Evolutionary conservation across 164 flowering plant genomes (phyloP), one percentile per base, ranked within the genome.

Genomic region (Berberis thunbergii): DNA sequence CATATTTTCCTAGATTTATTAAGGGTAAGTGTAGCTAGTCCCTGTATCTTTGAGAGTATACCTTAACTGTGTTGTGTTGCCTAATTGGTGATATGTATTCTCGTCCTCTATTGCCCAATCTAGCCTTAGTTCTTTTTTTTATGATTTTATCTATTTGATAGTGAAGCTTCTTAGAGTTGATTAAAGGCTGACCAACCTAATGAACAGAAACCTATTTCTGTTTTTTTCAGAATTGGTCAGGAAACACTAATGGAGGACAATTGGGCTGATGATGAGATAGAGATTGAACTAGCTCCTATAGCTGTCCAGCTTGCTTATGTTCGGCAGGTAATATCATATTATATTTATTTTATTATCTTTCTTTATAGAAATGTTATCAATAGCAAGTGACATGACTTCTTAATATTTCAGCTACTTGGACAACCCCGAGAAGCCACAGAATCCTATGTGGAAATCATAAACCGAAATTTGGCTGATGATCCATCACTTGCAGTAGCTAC

Each of bases 271-370:
- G 97, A 91, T 67, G 96, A 91, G 41, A 81, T 91, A 64, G 99
- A 91, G 79, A 78, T 70, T 67, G 99, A 94, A 74, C 79, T 94
- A 77, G 86, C 96, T 55, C 96, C 97, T n/a, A 78, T 94, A 63
- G 72, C 84, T 72, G 96, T 91, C 54, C 97, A 91, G 79, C 73
- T 94, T 75, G 99, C 96, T 50, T 91, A 86, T 81, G 96, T 89
- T 71, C 85, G 78, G 69, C 99, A 89, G 96, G 99, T 94, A 69
- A 63, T 26, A 7, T 44, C 41, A 9, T 40, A 44, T 12, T 4
- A 26, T 26, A 26, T 56, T 10, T 43, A 39, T 50, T 7, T 57
- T 41, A 26, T 54, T 1, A 58, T 41, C 62, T 48, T 6, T 10
- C 26, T 60, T 39, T 38, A 45, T 10, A 26, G 56, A 52, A 7